Evolutionary conservation across 1,284 basidiomycete genomes (phyloP), one percentile per base, ranked within the genome.

Genomic region (Irpex sp.): DNA sequence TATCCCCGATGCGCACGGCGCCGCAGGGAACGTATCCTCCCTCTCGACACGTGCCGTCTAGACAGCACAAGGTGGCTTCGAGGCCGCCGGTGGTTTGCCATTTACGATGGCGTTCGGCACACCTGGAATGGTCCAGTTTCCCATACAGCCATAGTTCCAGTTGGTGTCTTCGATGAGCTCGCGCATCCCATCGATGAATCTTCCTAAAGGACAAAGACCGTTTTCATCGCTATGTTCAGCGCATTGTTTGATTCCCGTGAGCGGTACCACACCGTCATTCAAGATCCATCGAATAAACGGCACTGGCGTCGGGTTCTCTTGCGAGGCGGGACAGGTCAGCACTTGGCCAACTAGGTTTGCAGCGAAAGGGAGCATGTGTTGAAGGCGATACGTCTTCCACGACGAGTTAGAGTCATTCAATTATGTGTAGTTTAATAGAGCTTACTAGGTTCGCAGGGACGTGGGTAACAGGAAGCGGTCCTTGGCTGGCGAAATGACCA

Each of bases 231-330:
- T 14, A 36, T 52, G 60, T 18, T 65, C 21, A 28, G 61, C 57
- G 62, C 70, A 71, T 57, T 67, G 65, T 9, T 63, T 51, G 59
- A 71, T 67, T 45, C 69, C 68, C 12, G 69, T 70, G 42, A 90
- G 77, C 0, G 90, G 88, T 2, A 90, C 75, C 1, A 86, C 80
- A 2, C 81, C 89, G 64, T 83, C 82, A 65, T 84, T 83, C 28
- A 83, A 69, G 33, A 83, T 68, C 77, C 78, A 82, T 56, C 86
- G 81, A 65, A 87, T 81, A 68, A 80, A 79, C 12, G 75, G 77
- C 7, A 72, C 66, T 23, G 64, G 65, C 4, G 60, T 47, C 1
- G 45, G 19, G 33, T 52, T 36, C 12, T 51, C 56, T 12, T 52
- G 21, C 4, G 75, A 72, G 18, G 73, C 71, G 12, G 77, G 73